phyloP scores from a whole-genome alignment of 257 asterid genomes.

The Nyctanthes arbortristis region DNA sequence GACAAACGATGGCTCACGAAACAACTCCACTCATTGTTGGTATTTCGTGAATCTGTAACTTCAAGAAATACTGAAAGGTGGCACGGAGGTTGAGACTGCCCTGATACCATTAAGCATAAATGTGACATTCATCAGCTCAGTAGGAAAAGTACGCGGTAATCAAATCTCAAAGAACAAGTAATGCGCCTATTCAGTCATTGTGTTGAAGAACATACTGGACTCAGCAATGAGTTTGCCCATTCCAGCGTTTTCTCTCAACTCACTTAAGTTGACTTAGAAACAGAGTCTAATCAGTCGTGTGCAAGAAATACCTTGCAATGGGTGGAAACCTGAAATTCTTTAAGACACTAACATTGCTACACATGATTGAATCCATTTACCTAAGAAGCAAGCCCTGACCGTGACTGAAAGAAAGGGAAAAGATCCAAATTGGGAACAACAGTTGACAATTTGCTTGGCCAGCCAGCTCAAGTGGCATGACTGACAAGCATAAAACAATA shows the following conservation, averaged over 20 bases:
- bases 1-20: conserved; percentile 97
- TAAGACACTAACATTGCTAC: conserved; percentile 16
- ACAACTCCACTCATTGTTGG: conserved; percentile 93
- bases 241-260: conserved; percentile 6
- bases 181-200: conserved; percentile 14
- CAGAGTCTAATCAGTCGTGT: conserved; percentile 6
- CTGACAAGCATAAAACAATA: conserved; percentile 23
- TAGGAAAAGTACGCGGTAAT: conserved; percentile 13
- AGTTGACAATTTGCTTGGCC: conserved; percentile 14
- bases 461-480: conserved; percentile 4
- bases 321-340: conserved; percentile 11
- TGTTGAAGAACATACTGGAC: conserved; percentile 10
- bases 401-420: neutral
- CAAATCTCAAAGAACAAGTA: conserved; percentile 3
- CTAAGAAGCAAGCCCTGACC: conserved; percentile 10
- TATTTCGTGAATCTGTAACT: conserved; percentile 93
- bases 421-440: conserved; percentile 19
- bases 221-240: conserved; percentile 3
- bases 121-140: conserved; percentile 30
- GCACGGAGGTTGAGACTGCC: conserved; percentile 99
- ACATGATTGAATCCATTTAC: conserved; percentile 14
- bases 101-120: conserved; percentile 58
- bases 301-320: conserved; percentile 7
- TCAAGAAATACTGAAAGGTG: conserved; percentile 98
- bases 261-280: conserved; percentile 5